Evolutionary conservation across 2,329 filamentous ascomycete genomes (phyloP), one percentile per base, ranked within the genome.

Genomic region (Neofusicoccum sp.): DNA sequence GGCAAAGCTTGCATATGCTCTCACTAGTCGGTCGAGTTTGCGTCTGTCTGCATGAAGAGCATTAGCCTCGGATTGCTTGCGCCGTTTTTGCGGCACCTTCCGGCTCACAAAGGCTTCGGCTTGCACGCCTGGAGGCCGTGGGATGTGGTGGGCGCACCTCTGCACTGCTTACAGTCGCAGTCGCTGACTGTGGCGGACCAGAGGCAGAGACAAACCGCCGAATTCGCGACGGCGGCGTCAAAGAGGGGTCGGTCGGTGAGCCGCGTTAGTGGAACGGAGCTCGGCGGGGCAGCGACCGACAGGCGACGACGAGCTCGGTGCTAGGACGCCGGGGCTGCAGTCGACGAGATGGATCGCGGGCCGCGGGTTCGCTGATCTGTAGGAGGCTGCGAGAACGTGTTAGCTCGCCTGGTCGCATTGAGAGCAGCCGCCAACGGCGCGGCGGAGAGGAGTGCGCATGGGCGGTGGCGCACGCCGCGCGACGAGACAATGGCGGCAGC

Each of bases 391-490:
- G 28, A 33, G 28, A 33, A 56, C 38, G 51, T 56, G 51, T 56
- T 56, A 56, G 51, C 26, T 54, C 36, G 49, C 51, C 38, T 43
- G 51, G 31, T 41, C 20, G 57, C 45, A 49, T 49, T 59, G 34
- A 41, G 57, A 33, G n/a, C 54, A 48, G 43, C 41, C 31, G 47
- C 43, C 56, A 58, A 47, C 41, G 36, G 36, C 47, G 36, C 38
- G 33, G 36, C 11, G 11, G 20, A 53, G 36, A 28, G 34, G 28
- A 60, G 41, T 14, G 26, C 40, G 40, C 48, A 60, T 59, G 57
- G 57, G 26, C 44, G 69, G 71, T 73, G 71, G 71, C 71, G 71
- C 69, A 71, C 70, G 73, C 64, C 57, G 61, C 64, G 66, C 66
- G 31, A 58, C 36, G 63, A 62, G 59, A 63, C 60, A 65, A 61